phyloP scores from a whole-genome alignment of 495 filamentous ascomycete species.

The Penicillium odoratum region DNA sequence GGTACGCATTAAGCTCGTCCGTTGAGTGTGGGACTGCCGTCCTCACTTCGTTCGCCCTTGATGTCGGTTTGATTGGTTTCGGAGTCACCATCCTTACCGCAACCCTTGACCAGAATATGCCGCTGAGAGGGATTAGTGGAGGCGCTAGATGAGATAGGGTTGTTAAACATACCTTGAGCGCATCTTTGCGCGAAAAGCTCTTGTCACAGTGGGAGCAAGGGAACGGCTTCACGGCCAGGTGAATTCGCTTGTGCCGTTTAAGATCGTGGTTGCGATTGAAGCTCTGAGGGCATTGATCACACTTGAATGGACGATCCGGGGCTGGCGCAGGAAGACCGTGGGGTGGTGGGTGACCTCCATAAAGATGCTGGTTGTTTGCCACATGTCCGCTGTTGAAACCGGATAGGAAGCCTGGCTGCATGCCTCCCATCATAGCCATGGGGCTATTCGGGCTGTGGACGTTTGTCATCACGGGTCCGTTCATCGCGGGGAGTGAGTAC shows the following conservation, averaged over 20 bases:
- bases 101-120: slow-evolving; percentile 92
- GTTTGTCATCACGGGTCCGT: slow-evolving; percentile 75
- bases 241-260: slow-evolving; percentile 93
- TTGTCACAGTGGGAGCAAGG: slow-evolving; percentile 92
- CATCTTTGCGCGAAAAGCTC: slow-evolving; percentile 96
- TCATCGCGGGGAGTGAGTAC: slow-evolving; percentile 60
- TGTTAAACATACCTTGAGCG: slow-evolving; percentile 73
- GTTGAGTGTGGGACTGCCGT: slow-evolving; percentile 27
- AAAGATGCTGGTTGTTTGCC: slow-evolving; percentile 57
- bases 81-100: slow-evolving; percentile 57
- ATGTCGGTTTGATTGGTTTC: slow-evolving; percentile 18
- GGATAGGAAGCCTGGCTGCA: slow-evolving; percentile 50
- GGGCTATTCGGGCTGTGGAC: slow-evolving; percentile 69
- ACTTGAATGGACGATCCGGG: slow-evolving; percentile 90
- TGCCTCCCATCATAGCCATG: slow-evolving; percentile 65
- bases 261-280: slow-evolving; percentile 98
- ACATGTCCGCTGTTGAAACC: slow-evolving; percentile 60
- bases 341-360: slow-evolving; percentile 48
- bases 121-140: slow-evolving; percentile 53
- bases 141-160: slow-evolving; percentile 12
- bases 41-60: slow-evolving; percentile 28
- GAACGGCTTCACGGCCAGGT: slow-evolving; percentile 93
- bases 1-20: slow-evolving; percentile 16
- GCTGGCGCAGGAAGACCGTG: slow-evolving; percentile 45
- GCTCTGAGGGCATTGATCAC: slow-evolving; percentile 85